These are phyloP conservation scores for Berkeleyomyces basicola DNA, from an alignment of 2,329 filamentous ascomycete genomes.

Conservation along the genomic window DNA sequence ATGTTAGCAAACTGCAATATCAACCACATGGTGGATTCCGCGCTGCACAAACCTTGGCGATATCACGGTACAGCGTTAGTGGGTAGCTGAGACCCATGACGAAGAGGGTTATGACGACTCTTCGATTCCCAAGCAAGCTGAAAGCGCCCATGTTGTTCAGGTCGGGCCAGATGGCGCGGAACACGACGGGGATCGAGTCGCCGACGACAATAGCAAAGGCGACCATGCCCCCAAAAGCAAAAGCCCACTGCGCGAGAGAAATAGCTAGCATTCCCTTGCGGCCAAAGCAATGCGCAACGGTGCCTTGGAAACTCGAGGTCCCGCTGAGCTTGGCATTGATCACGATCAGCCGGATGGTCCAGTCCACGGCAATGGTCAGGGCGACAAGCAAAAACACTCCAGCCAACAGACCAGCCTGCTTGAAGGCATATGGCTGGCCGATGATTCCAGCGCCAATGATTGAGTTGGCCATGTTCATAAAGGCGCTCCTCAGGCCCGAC, in stretches of 20 bases:
- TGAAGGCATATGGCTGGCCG: slow-evolving; percentile 88
- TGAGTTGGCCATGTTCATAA: slow-evolving; percentile 99
- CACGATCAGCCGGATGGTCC: slow-evolving; percentile 94
- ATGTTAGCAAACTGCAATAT: slow-evolving; percentile 2
- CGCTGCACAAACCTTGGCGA: slow-evolving; percentile 58
- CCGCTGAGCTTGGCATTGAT: slow-evolving; percentile 95
- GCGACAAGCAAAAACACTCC: slow-evolving; percentile 62
- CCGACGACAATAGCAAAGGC: slow-evolving; percentile 96
- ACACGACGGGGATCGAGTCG: slow-evolving; percentile 84
- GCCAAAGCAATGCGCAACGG: slow-evolving; percentile 90
- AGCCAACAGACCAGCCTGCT: slow-evolving; percentile 71
- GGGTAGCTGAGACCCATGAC: slow-evolving; percentile 77
- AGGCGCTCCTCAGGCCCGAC: slow-evolving; percentile 71
- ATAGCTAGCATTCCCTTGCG: slow-evolving; percentile 78
- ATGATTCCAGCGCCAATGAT: slow-evolving; percentile 72
- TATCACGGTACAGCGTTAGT: slow-evolving; percentile 84
- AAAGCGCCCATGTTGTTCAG: slow-evolving; percentile 57
- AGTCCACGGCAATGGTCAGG: slow-evolving; percentile 78
- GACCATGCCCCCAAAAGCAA: slow-evolving; percentile 97
- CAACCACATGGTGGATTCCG: not conserved
- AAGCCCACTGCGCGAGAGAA: slow-evolving; percentile 81
- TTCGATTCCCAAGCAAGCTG: slow-evolving; percentile 65
- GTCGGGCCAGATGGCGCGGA: slow-evolving; percentile 66
- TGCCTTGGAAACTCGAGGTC: slow-evolving; percentile 85
- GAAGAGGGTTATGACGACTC: slow-evolving; percentile 76